Evolutionary conservation across 805 yeast genomes (phyloP).

Genomic region (Spathaspora hagerdaliae): DNA sequence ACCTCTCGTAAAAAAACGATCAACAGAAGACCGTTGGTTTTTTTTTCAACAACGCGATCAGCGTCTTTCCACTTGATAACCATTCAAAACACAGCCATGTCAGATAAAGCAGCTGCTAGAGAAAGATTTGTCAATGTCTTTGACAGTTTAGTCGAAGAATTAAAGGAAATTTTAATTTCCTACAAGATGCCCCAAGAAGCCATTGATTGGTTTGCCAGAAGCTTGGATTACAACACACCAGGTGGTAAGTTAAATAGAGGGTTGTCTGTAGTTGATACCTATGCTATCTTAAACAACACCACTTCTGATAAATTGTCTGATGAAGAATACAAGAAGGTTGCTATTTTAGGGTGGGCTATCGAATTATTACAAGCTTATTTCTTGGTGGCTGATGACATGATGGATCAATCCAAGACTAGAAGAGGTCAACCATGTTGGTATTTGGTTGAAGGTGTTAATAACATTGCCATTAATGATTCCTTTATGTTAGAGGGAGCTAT

Average conservation of each 20-base stretch:
- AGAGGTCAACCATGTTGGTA: constrained; percentile 99
- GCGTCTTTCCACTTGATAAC: too few species aligned
- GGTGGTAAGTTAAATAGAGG: constrained; percentile 98
- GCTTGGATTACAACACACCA: constrained; percentile 80
- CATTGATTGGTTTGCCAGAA: constrained; percentile 73
- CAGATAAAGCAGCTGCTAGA: constrained; percentile 39
- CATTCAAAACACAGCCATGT: constrained; percentile 4
- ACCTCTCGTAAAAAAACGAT: too few species aligned
- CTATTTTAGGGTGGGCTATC: constrained; percentile 91
- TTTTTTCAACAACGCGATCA: too few species aligned
- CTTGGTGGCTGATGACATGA: constrained; percentile 96
- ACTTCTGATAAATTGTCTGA: constrained; percentile 54
- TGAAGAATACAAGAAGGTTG: constrained; percentile 77
- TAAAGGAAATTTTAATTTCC: constrained; percentile 52
- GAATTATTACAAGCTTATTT: constrained; percentile 95
- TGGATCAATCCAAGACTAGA: constrained; percentile 95
- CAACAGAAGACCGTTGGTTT: too few species aligned
- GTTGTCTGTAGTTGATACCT: constrained; percentile 90
- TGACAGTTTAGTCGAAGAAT: constrained; percentile 74
- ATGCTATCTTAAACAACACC: constrained; percentile 65
- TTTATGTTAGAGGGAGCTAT: constrained; percentile 96
- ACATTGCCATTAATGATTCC: constrained; percentile 95
- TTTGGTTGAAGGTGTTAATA: constrained; percentile 70
- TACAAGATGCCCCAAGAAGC: constrained; percentile 88
- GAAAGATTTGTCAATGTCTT: constrained; percentile 62